Evolutionary conservation across 768 basidiomycete genomes (phyloP).

Genomic region (Lepiota venenata): DNA sequence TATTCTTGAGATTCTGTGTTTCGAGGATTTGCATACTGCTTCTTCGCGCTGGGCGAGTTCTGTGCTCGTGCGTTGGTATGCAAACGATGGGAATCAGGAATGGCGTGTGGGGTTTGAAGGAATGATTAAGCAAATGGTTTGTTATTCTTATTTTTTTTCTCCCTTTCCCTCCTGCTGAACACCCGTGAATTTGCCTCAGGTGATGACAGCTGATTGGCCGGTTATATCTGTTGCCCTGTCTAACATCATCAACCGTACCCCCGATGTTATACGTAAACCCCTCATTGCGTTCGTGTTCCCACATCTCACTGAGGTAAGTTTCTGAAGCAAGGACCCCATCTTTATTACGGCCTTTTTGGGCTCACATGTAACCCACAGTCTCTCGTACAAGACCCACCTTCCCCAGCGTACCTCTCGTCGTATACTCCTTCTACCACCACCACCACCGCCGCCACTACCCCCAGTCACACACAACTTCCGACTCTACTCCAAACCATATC

Average conservation of each 20-base stretch:
- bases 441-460: neutral
- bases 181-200: neutral
- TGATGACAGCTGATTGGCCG: constrained; percentile 2
- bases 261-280: too few relatives aligned
- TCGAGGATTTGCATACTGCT: constrained; percentile 5
- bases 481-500: constrained; percentile 51
- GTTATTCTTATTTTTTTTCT: neutral
- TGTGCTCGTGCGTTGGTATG: constrained; percentile 20
- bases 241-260: too few relatives aligned
- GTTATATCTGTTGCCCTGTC: neutral
- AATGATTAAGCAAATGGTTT: constrained; percentile 19
- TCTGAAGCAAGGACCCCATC: constrained; percentile 13
- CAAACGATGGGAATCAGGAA: constrained; percentile 7
- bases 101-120: constrained; percentile 22
- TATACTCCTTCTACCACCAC: neutral
- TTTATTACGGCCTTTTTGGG: constrained; percentile 20
- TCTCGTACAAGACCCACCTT: constrained; percentile 50
- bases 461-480: constrained; percentile 28
- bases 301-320: neutral
- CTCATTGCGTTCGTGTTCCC: neutral
- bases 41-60: constrained; percentile 18
- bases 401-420: constrained; percentile 34
- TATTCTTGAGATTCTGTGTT: constrained; percentile 32
- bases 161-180: neutral
- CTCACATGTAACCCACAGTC: constrained; percentile 33